Conservation (phyloP, 2,329 filamentous ascomycete genomes). For the Aspergillus novoparasiticus region DNA sequence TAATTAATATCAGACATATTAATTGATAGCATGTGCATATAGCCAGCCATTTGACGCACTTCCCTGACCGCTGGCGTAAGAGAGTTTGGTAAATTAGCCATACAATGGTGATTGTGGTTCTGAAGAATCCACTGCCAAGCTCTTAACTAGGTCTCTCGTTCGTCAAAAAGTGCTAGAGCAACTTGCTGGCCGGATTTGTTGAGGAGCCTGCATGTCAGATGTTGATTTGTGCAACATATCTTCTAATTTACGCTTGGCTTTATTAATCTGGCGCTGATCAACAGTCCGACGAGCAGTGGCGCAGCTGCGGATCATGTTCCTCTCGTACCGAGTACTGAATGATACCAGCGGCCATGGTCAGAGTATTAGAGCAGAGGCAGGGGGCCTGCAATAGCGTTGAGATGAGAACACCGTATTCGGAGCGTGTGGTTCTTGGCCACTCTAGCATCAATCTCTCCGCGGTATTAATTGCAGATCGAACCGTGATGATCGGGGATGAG, state of each 20-base stretch:
- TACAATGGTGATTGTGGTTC: not conserved
- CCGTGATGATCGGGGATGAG: not conserved
- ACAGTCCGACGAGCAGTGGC: not conserved
- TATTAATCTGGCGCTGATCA: not conserved
- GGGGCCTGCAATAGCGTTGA: not conserved
- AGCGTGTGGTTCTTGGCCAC: not conserved
- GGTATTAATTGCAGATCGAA: not conserved
- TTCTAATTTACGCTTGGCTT: not conserved
- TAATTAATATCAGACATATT: not conserved
- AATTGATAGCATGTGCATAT: not conserved
- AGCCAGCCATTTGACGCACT: not conserved
- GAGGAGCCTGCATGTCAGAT: not conserved
- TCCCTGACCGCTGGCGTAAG: not conserved
- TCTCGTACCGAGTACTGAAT: not conserved
- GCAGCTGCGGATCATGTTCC: slow-evolving; percentile 1
- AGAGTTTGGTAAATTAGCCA: not conserved
- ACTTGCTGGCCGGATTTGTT: not conserved
- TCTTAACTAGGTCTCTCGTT: not conserved
- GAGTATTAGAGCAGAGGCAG: not conserved
- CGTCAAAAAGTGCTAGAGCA: not conserved
- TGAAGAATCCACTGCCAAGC: slow-evolving; percentile 1
- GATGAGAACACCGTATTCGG: not conserved
- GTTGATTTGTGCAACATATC: not conserved
- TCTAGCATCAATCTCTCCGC: not conserved
- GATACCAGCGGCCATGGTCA: not conserved